Conservation (phyloP, 495 filamentous ascomycete species). For the Hypoxylon trugodes region DNA sequence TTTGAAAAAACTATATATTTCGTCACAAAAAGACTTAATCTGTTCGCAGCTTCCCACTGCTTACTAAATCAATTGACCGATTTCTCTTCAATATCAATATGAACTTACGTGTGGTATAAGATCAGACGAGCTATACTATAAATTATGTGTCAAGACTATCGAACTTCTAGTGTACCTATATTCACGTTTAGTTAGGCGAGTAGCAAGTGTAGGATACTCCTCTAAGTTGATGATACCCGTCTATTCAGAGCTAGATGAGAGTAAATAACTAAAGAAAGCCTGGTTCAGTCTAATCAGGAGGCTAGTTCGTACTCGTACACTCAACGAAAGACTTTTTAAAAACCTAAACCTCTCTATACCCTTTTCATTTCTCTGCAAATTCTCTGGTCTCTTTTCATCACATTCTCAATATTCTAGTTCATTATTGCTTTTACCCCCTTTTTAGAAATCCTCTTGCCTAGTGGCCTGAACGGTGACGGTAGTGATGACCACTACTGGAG, state of each 20-base stretch:
- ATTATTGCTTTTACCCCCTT: background rate
- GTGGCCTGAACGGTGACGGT: constrained; percentile 12
- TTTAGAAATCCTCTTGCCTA: background rate
- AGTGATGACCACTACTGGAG: constrained; percentile 9
- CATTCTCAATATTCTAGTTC: background rate
- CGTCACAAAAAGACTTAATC: background rate
- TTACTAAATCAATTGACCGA: background rate
- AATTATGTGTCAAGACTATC: background rate
- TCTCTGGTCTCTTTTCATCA: background rate
- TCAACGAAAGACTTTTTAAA: constrained; percentile 3
- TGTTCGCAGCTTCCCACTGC: background rate
- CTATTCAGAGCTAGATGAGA: no score
- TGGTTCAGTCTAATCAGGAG: background rate
- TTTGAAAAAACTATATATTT: constrained; percentile 5
- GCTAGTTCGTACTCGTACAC: constrained; percentile 2
- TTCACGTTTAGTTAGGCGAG: no score
- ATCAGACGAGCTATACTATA: background rate
- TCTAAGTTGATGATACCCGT: no score
- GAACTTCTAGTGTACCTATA: no score
- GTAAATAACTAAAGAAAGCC: background rate
- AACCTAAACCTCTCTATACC: no score
- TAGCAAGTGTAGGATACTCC: no score
- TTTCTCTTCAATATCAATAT: background rate
- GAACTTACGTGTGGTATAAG: no score
- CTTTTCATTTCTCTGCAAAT: background rate